Evolutionary conservation across 139 green algal genomes (phyloP).

Genomic region (Desmodesmus armatus): DNA sequence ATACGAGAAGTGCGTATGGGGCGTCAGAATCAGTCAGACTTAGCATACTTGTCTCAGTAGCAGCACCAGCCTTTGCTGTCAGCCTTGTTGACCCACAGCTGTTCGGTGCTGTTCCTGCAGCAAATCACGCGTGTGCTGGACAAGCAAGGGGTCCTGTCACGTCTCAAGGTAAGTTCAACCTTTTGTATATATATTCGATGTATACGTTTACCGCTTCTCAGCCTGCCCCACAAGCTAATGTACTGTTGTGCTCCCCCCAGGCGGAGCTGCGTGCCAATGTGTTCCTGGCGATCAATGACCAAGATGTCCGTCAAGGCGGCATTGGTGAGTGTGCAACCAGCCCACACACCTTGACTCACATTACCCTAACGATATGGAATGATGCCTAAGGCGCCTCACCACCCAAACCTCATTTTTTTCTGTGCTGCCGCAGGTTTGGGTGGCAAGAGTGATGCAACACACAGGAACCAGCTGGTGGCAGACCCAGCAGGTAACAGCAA

Average conservation of each 20-base stretch:
- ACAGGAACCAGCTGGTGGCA: conserved; percentile 10
- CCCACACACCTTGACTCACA: no score
- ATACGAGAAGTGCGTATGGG: no score
- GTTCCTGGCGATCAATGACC: conserved; percentile 61
- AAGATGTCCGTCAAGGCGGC: conserved; percentile 43
- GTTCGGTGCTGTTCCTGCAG: conserved; percentile 7
- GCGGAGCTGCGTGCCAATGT: conserved; percentile 62
- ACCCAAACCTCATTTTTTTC: not conserved
- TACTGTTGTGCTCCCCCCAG: conserved; percentile 22
- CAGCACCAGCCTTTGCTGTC: no score
- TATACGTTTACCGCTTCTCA: no score
- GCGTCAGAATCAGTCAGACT: no score
- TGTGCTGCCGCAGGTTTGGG: not conserved
- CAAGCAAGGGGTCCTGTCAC: conserved; percentile 18
- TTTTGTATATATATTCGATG: no score
- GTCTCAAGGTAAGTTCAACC: conserved; percentile 29
- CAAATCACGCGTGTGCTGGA: conserved; percentile 24
- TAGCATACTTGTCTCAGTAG: no score
- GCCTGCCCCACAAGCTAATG: not conserved
- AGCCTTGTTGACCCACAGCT: no score
- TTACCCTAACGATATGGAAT: no score
- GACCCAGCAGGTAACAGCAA: conserved; percentile 12
- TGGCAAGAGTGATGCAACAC: not conserved
- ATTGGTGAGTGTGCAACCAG: conserved; percentile 39
- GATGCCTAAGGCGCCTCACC: no score